Base-by-base conservation (phyloP, 305 asterid genomes). In the Ruellia speciosa region DNA sequence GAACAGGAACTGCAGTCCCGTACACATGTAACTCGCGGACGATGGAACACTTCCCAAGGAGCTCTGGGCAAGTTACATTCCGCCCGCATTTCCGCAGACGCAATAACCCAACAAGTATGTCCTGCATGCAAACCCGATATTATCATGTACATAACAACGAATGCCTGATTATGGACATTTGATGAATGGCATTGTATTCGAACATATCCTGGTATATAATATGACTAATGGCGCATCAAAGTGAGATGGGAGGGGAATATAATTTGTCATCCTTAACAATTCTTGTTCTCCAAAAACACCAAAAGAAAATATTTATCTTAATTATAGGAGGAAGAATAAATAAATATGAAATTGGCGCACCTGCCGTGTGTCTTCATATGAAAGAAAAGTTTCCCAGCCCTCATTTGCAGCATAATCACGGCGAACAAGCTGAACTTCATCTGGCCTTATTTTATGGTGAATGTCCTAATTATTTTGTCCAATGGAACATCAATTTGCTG, bases 351-450 rank as follows among this genome's bases (percentile, higher is more conserved):
- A 59, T 48, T 56, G 43, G 53, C 70, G 8, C 70, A 87, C 98
- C 98, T 92, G 98, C 19, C 72, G 80, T 39, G 88, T 82, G 66
- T 92, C 98, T 85, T 92, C 98, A n/a, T 92, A 92, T 14, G 98
- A 92, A 62, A 92, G 86, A 75, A 92, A 92, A 28, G 98, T 88
- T 69, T 92, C 98, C 98, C 98, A 92, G 59, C 98, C 95, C 72
- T 86, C 96, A 74, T 92, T 92, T 65, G 98, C 96, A 40, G 95
- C 72, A 72, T 92, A 92, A 71, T 92, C 98, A 71, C 96, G 94
- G 58, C 98, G 94, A 67, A 92, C 93, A 54, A 92, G 96, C 79
- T 88, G 94, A 68, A 92, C 95, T 79, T 88, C 93, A 56, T 90
- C 98, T 7, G 98, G 96, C 72, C 60, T 83, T 72, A 92, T 90